Conservation (phyloP, 176 grass and related monocot genomes). For the Phyllostachys edulis region DNA sequence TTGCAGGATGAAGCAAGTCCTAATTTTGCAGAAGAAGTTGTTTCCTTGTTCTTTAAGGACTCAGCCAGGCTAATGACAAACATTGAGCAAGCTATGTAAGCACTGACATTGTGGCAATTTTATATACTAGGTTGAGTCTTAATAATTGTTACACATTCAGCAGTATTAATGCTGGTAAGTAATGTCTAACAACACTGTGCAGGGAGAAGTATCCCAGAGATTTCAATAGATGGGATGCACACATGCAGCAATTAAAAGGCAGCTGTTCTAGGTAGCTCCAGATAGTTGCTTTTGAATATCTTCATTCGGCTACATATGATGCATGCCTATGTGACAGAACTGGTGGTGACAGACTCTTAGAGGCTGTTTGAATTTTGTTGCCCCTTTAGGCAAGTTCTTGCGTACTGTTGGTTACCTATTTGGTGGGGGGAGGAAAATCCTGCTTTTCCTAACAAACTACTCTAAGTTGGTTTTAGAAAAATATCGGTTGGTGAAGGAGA, state of each 20-base stretch:
- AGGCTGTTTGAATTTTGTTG: constrained; percentile 20
- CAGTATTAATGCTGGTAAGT: not conserved
- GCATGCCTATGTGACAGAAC: constrained; percentile 14
- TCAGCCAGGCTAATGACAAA: constrained; percentile 68
- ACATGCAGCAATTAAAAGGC: constrained; percentile 84
- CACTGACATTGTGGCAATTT: constrained; percentile 13
- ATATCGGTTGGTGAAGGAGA: constrained; percentile 3
- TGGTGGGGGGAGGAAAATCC: constrained; percentile 26
- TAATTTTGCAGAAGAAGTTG: constrained; percentile 90
- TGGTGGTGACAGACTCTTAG: constrained; percentile 3
- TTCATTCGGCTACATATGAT: not conserved
- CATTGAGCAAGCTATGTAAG: constrained; percentile 87
- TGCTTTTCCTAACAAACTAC: constrained; percentile 41
- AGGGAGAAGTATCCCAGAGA: constrained; percentile 74
- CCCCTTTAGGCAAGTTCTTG: constrained; percentile 17
- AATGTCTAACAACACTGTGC: constrained; percentile 31
- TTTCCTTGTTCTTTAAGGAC: constrained; percentile 81
- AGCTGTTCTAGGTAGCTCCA: constrained; percentile 62
- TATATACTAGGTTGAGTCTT: not conserved
- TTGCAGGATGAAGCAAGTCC: constrained; percentile 89
- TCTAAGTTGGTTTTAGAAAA: constrained; percentile 31
- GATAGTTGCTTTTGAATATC: constrained; percentile 18
- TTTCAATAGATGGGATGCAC: constrained; percentile 69
- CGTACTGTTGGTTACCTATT: constrained; percentile 20
- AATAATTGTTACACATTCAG: not conserved